Evolutionary conservation across 129 eudicot species (phyloP).

Genomic region (Escallonia herrerae): DNA sequence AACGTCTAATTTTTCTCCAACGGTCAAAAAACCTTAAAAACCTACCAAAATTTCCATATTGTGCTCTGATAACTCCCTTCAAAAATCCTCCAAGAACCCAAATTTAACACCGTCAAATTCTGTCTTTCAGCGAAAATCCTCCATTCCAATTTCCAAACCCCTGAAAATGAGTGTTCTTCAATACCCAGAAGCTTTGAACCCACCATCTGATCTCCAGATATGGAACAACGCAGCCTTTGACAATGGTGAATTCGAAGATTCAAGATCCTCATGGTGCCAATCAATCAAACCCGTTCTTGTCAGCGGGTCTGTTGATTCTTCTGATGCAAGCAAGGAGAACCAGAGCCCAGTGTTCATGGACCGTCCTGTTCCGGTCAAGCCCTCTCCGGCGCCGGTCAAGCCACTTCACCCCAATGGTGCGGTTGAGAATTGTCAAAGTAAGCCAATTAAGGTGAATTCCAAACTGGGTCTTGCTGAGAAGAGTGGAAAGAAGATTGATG

Average conservation of each 20-base stretch:
- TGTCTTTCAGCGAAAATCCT: neutral
- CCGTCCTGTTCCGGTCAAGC: slow-evolving; percentile 16
- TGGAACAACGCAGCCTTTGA: slow-evolving; percentile 90
- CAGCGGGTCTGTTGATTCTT: slow-evolving; percentile 47
- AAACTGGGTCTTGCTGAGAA: slow-evolving; percentile 15
- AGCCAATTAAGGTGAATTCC: slow-evolving; percentile 12
- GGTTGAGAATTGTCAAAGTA: slow-evolving; percentile 11
- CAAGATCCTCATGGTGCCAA: slow-evolving; percentile 28
- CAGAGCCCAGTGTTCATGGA: slow-evolving; percentile 35
- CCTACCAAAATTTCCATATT: slow-evolving; percentile 12
- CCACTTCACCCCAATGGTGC: slow-evolving; percentile 18
- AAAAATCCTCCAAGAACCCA: neutral
- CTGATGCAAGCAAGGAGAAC: slow-evolving; percentile 63
- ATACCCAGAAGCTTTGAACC: slow-evolving; percentile 38
- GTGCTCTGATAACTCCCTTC: slow-evolving; percentile 14
- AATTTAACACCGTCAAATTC: neutral
- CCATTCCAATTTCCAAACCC: neutral
- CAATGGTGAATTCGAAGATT: slow-evolving; percentile 23
- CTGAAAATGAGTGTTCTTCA: slow-evolving; percentile 57
- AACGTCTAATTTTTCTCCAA: slow-evolving; percentile 59
- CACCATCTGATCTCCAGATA: slow-evolving; percentile 52
- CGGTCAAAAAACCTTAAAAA: slow-evolving; percentile 55
- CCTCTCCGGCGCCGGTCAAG: slow-evolving; percentile 18
- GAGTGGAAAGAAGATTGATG: slow-evolving; percentile 41
- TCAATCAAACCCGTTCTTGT: slow-evolving; percentile 23